Evolutionary conservation across 2,329 filamentous ascomycete species (phyloP).

Genomic region (Trichothecium sympodiale): DNA sequence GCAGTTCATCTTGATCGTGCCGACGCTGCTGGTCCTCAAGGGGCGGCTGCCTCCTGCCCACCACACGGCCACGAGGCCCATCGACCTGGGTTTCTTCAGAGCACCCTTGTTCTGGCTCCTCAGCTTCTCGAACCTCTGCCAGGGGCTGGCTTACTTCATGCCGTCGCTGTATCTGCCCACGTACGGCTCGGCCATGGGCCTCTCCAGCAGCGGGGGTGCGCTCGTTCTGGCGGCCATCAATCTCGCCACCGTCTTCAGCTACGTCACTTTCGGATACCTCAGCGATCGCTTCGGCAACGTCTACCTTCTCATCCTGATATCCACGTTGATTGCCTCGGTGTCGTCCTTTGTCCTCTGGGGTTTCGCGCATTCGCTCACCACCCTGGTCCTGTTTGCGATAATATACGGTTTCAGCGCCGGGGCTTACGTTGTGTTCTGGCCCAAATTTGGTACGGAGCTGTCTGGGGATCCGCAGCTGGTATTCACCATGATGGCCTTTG

Average conservation of each 20-base stretch:
- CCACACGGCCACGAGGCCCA: constrained; percentile 12
- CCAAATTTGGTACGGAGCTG: constrained; percentile 15
- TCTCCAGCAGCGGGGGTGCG: constrained; percentile 29
- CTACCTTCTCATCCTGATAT: constrained; percentile 27
- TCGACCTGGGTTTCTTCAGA: constrained; percentile 12
- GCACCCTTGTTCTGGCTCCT: constrained; percentile 21
- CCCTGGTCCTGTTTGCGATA: constrained; percentile 38
- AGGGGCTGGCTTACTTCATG: constrained; percentile 43
- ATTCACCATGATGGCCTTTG: constrained; percentile 17
- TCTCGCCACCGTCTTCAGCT: constrained; percentile 32
- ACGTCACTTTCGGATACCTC: constrained; percentile 31
- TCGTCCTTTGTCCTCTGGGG: constrained; percentile 45
- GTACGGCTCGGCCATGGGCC: constrained; percentile 29
- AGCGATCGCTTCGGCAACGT: constrained; percentile 33
- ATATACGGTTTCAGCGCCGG: constrained; percentile 48
- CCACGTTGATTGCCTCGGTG: constrained; percentile 34
- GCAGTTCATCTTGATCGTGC: constrained; percentile 23
- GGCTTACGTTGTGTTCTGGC: constrained; percentile 13
- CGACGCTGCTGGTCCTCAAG: constrained; percentile 28
- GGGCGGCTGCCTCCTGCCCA: constrained; percentile 26
- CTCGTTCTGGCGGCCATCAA: constrained; percentile 38
- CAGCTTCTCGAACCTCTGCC: constrained; percentile 35
- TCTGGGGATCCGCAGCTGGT: constrained; percentile 15
- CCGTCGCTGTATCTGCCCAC: constrained; percentile 41
- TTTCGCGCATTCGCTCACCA: constrained; percentile 28